Evolutionary conservation across 441 rosid genomes (phyloP), one percentile per base, ranked within the genome.

Genomic region (Melastoma candidum): DNA sequence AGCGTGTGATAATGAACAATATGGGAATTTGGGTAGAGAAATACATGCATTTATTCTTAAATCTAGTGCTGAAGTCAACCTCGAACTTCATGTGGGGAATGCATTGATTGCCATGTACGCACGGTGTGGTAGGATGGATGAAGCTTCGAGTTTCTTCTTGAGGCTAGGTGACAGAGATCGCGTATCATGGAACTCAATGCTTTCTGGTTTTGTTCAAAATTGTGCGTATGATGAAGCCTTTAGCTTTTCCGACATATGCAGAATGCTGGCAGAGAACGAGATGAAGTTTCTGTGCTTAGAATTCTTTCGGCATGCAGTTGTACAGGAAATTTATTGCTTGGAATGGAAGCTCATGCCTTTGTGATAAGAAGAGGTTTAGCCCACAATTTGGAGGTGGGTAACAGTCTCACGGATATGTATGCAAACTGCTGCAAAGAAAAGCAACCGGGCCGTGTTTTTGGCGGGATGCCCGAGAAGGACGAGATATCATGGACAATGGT

Each of bases 271-370:
- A 58, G 68, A 63, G 68, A 68, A 56, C 80, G 69, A 12, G 95
- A 85, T 52, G 63, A 74, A 70, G 84, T 88, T 67, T 77, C 89
- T 22, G 24, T 78, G 50, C 58, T 72, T 63, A 71, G 73, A 58
- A 71, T 78, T 63, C 49, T 79, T 59, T 61, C 71, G 25, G 89
- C 89, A 3, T 82, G 75, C 54, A 92, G 95, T 47, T 74, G 86
- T 71, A 62, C 78, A 63, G 74, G 73, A 49, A 71, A 75, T 64
- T 58, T 84, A 49, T 65, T 85, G 69, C 78, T 70, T 64, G 94
- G 95, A 56, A 92, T 50, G 79, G 98, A 81, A 72, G 64, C 80
- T 68, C 98, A 88, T 77, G 87, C 85, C 46, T 79, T 76, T 69
- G 75, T 83, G 11, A 68, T 87, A 49, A 84, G 80, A 71, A 74